A percentile compares a stretch with the other conserved stretches of the same genome.
Conservation (phyloP, 805 yeast genomes). For the Candida arabinofermentans region DNA sequence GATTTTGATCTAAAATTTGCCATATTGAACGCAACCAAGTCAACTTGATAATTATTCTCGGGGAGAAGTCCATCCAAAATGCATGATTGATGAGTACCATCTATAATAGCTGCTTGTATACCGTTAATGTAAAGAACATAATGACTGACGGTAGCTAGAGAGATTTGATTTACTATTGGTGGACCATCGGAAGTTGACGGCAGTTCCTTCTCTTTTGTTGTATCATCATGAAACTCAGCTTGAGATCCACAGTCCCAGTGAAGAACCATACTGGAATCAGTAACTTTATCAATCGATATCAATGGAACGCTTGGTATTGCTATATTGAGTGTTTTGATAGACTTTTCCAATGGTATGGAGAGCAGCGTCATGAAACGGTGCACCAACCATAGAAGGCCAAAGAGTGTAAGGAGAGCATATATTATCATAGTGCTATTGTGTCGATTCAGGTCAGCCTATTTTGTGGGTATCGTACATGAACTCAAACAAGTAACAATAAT, state of each 20-base stretch:
- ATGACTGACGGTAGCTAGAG: conserved; percentile 29
- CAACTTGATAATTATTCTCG: conserved; percentile 37
- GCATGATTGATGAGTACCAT: conserved; percentile 35
- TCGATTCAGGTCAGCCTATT: no score
- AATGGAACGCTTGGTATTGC: conserved; percentile 54
- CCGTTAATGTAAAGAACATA: conserved; percentile 39
- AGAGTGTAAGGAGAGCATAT: conserved; percentile 16
- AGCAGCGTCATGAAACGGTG: conserved; percentile 25
- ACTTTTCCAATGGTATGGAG: conserved; percentile 42
- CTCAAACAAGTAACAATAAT: no score
- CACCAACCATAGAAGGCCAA: conserved; percentile 28
- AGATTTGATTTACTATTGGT: conserved; percentile 18
- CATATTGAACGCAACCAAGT: conserved; percentile 39
- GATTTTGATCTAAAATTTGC: conserved; percentile 39
- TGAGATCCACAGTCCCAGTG: conserved; percentile 46
- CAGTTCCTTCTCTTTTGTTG: not conserved
- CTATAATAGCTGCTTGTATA: conserved; percentile 30
- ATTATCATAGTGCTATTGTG: conserved; percentile 14
- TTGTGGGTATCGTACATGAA: not conserved
- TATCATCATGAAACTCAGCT: conserved; percentile 7
- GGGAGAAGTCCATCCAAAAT: conserved; percentile 31
- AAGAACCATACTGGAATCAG: conserved; percentile 39
- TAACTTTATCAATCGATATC: conserved; percentile 52
- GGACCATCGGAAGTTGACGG: conserved; percentile 19
- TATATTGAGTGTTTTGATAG: conserved; percentile 43